Evolutionary conservation across 306 rosid species (phyloP), one percentile per base, ranked within the genome.

Genomic region (Quercus dentata): DNA sequence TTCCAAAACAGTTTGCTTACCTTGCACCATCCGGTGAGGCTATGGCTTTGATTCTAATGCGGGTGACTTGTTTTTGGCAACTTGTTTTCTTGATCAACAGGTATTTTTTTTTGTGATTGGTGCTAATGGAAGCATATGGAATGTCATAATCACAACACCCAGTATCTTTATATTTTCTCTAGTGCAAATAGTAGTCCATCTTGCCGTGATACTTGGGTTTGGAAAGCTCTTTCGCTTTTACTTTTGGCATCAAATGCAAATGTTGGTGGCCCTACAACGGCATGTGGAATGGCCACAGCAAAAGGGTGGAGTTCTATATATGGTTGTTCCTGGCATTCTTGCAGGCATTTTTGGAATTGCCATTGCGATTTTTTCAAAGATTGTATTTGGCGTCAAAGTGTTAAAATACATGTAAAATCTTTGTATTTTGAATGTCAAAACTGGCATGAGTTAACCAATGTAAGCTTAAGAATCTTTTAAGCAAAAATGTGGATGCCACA

Each of bases 331-430:
- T 54, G 92, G 91, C 54, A 88, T 92, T 88, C 97, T 90, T 77
- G 93, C 90, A 73, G 97, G 97, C 79, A 90, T 90, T 71, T 87
- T 92, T 56, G 94, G 97, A 35, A 86, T 87, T 54, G 82, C 90
- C 68, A 86, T 92, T 3, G 97, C 94, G 31, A 90, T 92, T 83
- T 92, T 90, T 83, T n/a, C n/a, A n/a, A n/a, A n/a, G n/a, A 88
- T 88, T 63, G 97, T 81, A 38, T 92, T 90, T 27, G 94, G 89
- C 57, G 15, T 61, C 11, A 52, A 77, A 5, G 86, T 92, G 38
- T 81, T 90, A 18, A 83, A 84, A 78, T 28, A 41, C 88, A 79
- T 90, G 89, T 91, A 73, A 80, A 11, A 21, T 8, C 58, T 57
- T 2, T 20, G 19, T 8, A 1, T 19, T 72, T 72, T 11, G 55